Percentiles rank a stretch among this genome's conserved stretches.
These are phyloP conservation scores for Coemansia sp. DNA, from an alignment of 192 early-diverging fungal genomes.

Conservation along the genomic window DNA sequence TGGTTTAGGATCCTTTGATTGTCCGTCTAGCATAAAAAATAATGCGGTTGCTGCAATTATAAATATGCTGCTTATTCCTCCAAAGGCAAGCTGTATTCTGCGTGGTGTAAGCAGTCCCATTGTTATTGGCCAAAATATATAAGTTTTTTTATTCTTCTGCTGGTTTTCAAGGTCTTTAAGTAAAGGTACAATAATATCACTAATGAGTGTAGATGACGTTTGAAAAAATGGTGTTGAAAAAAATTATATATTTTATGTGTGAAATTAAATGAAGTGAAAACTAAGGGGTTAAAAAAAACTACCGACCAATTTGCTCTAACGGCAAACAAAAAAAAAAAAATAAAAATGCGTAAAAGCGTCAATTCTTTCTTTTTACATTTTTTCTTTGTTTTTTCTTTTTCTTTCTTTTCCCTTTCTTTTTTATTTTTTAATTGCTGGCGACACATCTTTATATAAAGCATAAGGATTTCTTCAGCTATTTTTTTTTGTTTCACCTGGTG, in stretches of 20 bases:
- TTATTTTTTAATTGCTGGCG: neutral
- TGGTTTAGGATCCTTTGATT: neutral
- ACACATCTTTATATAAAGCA: neutral
- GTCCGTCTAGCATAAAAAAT: neutral
- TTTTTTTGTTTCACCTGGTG: neutral
- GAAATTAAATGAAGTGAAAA: neutral
- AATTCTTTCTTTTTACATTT: neutral
- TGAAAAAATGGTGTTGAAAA: neutral
- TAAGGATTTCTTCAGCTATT: neutral
- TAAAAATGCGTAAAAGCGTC: neutral
- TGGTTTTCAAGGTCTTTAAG: neutral
- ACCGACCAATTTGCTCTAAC: too few species aligned
- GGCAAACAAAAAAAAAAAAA: neutral
- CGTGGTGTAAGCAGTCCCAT: neutral
- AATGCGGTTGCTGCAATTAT: neutral
- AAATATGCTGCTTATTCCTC: neutral
- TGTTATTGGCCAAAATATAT: too few species aligned
- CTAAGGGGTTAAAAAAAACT: too few species aligned
- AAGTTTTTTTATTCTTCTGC: neutral
- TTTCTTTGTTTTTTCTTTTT: neutral
- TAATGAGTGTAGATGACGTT: neutral
- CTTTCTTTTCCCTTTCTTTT: neutral
- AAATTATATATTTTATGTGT: neutral
- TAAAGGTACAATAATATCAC: neutral
- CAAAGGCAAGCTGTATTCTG: neutral